phyloP scores from a whole-genome alignment of 2,329 filamentous ascomycete species.

The Fusarium euwallaceae region DNA sequence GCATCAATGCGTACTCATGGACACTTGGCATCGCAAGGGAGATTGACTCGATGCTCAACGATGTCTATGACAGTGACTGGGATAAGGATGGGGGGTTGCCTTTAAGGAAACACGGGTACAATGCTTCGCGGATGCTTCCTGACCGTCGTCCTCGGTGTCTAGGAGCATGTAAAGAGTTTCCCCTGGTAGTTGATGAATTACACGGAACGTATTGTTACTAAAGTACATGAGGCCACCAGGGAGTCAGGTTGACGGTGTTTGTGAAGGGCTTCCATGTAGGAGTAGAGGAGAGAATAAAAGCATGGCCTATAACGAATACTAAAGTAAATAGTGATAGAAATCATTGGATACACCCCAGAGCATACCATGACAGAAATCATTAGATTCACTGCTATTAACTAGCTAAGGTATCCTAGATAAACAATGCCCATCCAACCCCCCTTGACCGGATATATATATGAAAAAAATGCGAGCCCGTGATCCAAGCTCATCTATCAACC shows the following conservation, averaged over 20 bases:
- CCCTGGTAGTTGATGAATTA: neutral
- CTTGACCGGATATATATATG: conserved; percentile 1
- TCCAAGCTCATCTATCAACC: conserved; percentile 27
- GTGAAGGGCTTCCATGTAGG: neutral
- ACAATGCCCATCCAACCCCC: conserved; percentile 17
- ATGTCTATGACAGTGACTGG: conserved; percentile 42
- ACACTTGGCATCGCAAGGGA: conserved; percentile 47
- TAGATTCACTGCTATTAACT: conserved; percentile 30
- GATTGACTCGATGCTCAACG: conserved; percentile 46
- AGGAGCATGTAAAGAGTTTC: neutral
- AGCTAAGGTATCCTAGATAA: conserved; percentile 25
- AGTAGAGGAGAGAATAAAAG: neutral
- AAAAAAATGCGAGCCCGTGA: conserved; percentile 19
- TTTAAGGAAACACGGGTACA: neutral
- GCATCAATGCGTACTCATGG: conserved; percentile 43
- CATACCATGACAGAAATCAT: conserved; percentile 9
- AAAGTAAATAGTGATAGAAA: neutral
- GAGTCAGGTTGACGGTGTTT: neutral
- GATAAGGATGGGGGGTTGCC: neutral
- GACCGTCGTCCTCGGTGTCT: neutral
- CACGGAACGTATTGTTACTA: neutral
- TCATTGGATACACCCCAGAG: neutral
- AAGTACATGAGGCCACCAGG: neutral
- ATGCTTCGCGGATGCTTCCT: neutral
- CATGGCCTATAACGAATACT: neutral